Percentiles rank a stretch among this genome's conserved stretches.
phyloP scores from a whole-genome alignment of 345 rosid species.

The Angophora floribunda region DNA sequence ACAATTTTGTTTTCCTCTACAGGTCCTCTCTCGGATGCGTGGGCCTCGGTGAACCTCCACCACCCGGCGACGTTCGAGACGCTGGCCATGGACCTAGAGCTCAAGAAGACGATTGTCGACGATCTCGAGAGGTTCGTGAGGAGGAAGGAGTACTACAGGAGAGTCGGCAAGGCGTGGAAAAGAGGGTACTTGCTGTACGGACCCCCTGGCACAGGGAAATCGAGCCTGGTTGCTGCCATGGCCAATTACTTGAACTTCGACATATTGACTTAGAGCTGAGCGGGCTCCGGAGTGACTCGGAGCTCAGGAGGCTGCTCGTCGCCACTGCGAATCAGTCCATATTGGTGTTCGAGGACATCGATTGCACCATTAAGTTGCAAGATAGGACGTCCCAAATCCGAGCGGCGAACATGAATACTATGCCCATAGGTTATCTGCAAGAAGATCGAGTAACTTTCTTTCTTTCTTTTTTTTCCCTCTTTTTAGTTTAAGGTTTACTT shows the following conservation, averaged over 20 bases:
- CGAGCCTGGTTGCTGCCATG: constrained; percentile 12
- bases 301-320: background rate
- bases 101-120: background rate
- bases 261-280: constrained; percentile 8
- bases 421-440: background rate
- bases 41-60: constrained; percentile 50
- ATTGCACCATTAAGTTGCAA: constrained; percentile 1
- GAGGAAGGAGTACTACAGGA: constrained; percentile 8
- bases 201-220: constrained; percentile 9
- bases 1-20: background rate
- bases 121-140: background rate
- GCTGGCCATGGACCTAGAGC: constrained; percentile 1
- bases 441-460: background rate
- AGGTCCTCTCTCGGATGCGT: constrained; percentile 9
- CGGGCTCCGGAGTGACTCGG: background rate
- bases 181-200: constrained; percentile 11
- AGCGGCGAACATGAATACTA: background rate
- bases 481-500: background rate
- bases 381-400: background rate
- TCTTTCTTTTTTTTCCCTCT: background rate
- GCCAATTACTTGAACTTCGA: constrained; percentile 10
- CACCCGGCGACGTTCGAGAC: constrained; percentile 6
- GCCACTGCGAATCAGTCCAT: constrained; percentile 7
- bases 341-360: constrained; percentile 11
- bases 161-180: constrained; percentile 11